phyloP scores from a whole-genome alignment of 2,329 filamentous ascomycete species.

The Sphaerulina populicola region DNA sequence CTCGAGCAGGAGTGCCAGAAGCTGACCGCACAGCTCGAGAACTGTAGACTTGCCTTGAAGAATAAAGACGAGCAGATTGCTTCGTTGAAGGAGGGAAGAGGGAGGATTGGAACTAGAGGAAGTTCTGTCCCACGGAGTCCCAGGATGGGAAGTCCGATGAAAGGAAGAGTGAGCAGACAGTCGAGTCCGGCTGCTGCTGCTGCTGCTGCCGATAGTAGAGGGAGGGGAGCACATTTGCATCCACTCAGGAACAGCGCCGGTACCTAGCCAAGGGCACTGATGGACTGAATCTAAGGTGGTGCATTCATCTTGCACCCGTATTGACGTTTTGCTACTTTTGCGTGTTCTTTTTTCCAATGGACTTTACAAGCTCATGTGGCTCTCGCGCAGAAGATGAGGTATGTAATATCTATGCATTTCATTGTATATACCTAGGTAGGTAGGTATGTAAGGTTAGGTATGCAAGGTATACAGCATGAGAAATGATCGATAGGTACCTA shows the following conservation, averaged over 20 bases:
- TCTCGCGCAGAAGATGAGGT: no score
- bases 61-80: conserved; percentile 32
- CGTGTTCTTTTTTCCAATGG: no score
- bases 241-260: conserved; percentile 17
- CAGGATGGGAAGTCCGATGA: conserved; percentile 28
- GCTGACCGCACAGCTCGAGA: conserved; percentile 23
- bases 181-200: conserved; percentile 25
- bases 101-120: conserved; percentile 32
- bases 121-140: conserved; percentile 34
- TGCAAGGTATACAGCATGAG: no score
- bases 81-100: conserved; percentile 29
- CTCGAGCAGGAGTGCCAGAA: conserved; percentile 25
- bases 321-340: no score
- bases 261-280: neutral
- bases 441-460: no score
- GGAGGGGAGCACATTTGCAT: conserved; percentile 17
- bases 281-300: no score
- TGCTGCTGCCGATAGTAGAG: conserved; percentile 4
- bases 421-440: no score
- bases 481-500: no score
- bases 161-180: conserved; percentile 25
- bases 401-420: no score
- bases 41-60: conserved; percentile 26
- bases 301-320: no score
- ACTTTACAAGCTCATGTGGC: no score